These are phyloP conservation scores for Anisodus tanguticus DNA, from an alignment of 257 asterid genomes.

Conservation along the genomic window DNA sequence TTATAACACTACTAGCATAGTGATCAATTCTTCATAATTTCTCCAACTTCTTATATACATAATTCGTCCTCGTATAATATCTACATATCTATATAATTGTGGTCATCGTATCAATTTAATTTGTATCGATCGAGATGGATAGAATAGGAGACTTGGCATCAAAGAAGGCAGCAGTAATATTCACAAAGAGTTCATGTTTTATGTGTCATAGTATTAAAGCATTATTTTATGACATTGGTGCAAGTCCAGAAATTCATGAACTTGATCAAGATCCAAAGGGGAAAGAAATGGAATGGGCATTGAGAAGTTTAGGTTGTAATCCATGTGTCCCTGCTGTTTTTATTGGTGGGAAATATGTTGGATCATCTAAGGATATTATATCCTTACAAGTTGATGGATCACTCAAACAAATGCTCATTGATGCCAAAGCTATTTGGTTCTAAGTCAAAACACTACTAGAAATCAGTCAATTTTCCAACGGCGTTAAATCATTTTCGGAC, in stretches of 20 bases:
- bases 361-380: conserved; percentile 38
- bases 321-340: conserved; percentile 37
- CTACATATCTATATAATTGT: background rate
- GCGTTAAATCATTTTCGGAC: background rate
- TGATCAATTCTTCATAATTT: background rate
- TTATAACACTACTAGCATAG: background rate
- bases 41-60: background rate
- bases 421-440: conserved; percentile 41
- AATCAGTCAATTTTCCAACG: background rate
- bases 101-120: background rate
- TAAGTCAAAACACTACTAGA: background rate
- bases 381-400: conserved; percentile 39
- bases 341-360: conserved; percentile 37
- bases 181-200: conserved; percentile 37
- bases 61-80: background rate
- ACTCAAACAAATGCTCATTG: conserved; percentile 38
- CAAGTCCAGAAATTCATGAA: conserved; percentile 37
- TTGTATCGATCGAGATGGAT: conserved; percentile 26
- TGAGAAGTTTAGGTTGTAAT: conserved; percentile 35
- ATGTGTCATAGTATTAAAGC: conserved; percentile 37
- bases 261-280: conserved; percentile 34
- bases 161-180: conserved; percentile 37
- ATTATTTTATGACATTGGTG: conserved; percentile 34
- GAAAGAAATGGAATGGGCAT: conserved; percentile 34
- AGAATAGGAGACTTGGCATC: conserved; percentile 33